These are phyloP conservation scores for Hypoxylon rubiginosum DNA, from an alignment of 2,329 filamentous ascomycete genomes.

Conservation along the genomic window DNA sequence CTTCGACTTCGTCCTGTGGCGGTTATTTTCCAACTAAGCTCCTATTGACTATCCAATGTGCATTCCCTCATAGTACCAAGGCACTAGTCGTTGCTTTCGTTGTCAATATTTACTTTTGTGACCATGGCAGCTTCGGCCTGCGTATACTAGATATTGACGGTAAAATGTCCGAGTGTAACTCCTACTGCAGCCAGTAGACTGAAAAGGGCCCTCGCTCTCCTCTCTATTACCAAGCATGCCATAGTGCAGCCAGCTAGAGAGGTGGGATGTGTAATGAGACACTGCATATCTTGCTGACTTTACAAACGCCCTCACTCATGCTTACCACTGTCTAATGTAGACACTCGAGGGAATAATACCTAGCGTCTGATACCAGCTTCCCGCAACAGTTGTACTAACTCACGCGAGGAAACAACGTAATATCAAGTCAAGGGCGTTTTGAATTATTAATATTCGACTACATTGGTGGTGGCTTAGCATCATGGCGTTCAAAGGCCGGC, in stretches of 20 bases:
- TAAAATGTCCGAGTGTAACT: background rate
- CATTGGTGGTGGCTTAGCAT: background rate
- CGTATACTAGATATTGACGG: background rate
- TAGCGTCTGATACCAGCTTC: background rate
- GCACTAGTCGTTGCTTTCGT: background rate
- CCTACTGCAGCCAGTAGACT: background rate
- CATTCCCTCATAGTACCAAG: no score
- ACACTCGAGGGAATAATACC: background rate
- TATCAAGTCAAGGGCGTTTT: background rate
- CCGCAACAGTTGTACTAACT: no score
- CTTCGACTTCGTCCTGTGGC: background rate
- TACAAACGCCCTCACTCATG: background rate
- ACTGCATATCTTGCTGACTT: background rate
- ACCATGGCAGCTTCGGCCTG: no score
- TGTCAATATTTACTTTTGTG: background rate
- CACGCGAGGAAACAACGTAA: background rate
- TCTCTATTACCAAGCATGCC: background rate
- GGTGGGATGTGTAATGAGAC: background rate
- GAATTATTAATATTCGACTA: background rate
- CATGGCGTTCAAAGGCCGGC: slow-evolving; percentile 7
- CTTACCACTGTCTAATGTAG: background rate
- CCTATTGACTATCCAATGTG: background rate
- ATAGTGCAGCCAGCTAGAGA: background rate
- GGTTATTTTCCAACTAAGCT: background rate
- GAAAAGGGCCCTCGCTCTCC: background rate